Conservation (phyloP, 140 eudicot genomes). For the Stevia rebaudiana region DNA sequence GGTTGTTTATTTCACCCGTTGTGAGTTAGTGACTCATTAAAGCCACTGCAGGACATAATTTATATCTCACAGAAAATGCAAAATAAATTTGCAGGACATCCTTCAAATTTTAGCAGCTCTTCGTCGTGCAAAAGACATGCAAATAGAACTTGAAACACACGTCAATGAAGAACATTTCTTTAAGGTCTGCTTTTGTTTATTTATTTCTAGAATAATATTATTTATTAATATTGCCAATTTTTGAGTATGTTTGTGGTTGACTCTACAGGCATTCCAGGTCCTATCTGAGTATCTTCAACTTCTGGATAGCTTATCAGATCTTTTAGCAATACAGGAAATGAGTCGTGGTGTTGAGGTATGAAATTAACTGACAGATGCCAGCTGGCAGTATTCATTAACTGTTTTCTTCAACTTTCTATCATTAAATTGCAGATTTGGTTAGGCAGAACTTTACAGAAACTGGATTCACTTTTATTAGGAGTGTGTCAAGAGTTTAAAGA, state of each 20-base stretch:
- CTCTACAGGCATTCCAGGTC: slow-evolving; percentile 87
- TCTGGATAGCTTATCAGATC: slow-evolving; percentile 77
- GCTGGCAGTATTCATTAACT: slow-evolving; percentile 3
- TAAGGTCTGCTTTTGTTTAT: slow-evolving; percentile 64
- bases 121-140: slow-evolving; percentile 71
- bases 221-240: slow-evolving; percentile 1
- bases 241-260: slow-evolving; percentile 8
- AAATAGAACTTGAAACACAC: slow-evolving; percentile 69
- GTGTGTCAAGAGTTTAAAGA: slow-evolving; percentile 95
- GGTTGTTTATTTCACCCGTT: not conserved
- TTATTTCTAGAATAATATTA: not conserved
- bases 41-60: not conserved
- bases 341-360: slow-evolving; percentile 88
- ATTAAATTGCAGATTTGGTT: slow-evolving; percentile 77
- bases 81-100: slow-evolving; percentile 54
- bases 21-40: not conserved
- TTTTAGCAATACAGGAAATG: slow-evolving; percentile 90
- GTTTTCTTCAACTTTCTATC: slow-evolving; percentile 1
- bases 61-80: slow-evolving; percentile 16
- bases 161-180: slow-evolving; percentile 80
- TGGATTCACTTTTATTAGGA: slow-evolving; percentile 83
- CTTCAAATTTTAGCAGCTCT: slow-evolving; percentile 70
- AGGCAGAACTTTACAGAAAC: slow-evolving; percentile 81
- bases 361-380: slow-evolving; percentile 6
- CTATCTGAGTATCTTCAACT: slow-evolving; percentile 89